phyloP scores from a whole-genome alignment of 208 protist genomes.

The Trypanosoma caninum region DNA sequence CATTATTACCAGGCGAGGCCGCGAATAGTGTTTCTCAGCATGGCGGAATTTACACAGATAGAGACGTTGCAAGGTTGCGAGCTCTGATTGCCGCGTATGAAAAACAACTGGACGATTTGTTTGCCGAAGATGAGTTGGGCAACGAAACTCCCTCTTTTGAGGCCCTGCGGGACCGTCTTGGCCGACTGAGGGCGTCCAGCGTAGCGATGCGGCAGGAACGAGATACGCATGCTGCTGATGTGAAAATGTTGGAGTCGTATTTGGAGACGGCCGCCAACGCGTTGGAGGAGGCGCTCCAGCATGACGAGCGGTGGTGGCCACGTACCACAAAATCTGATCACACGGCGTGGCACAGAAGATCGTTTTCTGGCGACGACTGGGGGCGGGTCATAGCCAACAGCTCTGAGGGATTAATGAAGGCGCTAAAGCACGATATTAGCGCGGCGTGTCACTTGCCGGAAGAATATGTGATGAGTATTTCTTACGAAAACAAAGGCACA shows the following conservation, averaged over 20 bases:
- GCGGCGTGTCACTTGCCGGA: conserved; percentile 30
- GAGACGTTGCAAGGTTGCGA: not conserved
- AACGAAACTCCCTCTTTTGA: not conserved
- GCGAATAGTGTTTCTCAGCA: not conserved
- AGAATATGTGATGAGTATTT: conserved; percentile 24
- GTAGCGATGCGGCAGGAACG: conserved; percentile 13
- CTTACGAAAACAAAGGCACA: conserved; percentile 1
- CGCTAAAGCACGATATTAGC: conserved; percentile 26
- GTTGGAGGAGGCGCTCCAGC: conserved; percentile 25
- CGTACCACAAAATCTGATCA: conserved; percentile 19
- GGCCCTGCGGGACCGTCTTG: conserved; percentile 3
- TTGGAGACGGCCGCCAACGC: conserved; percentile 27
- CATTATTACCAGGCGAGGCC: not conserved
- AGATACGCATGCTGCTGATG: conserved; percentile 22
- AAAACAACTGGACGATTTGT: conserved; percentile 9
- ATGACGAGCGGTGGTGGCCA: conserved; percentile 36
- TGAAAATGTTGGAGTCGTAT: conserved; percentile 26
- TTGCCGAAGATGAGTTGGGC: conserved; percentile 8
- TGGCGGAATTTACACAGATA: not conserved
- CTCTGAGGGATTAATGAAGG: conserved; percentile 19
- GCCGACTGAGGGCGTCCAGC: not conserved
- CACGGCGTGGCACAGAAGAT: conserved; percentile 23
- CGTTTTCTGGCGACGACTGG: conserved; percentile 23
- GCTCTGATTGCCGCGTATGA: conserved; percentile 9
- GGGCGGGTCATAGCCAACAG: conserved; percentile 11